A percentile compares a stretch with the other conserved stretches of the same genome.
These are phyloP conservation scores for Stephania japonica DNA, from an alignment of 164 flowering plant genomes.

Conservation along the genomic window DNA sequence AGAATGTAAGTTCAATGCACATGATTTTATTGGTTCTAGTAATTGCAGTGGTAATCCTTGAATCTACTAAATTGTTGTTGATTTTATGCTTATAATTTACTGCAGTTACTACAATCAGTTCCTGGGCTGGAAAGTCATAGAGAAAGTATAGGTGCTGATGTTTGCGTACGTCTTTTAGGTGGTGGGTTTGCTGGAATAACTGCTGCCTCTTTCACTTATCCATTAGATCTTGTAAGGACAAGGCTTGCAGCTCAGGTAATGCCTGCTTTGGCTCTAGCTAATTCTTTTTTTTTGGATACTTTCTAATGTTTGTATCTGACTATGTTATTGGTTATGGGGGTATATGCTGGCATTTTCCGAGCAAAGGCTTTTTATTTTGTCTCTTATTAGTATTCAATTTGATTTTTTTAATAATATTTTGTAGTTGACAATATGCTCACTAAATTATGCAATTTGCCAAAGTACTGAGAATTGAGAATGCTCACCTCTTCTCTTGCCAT, in stretches of 20 bases:
- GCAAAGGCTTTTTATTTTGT: not conserved
- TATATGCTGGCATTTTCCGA: not conserved
- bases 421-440: not conserved
- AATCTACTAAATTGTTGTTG: not conserved
- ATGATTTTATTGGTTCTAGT: not conserved
- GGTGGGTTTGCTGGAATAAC: constrained; percentile 88
- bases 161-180: constrained; percentile 53
- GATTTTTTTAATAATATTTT: too few relatives aligned
- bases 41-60: not conserved
- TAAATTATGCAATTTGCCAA: not conserved
- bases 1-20: constrained; percentile 36
- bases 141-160: constrained; percentile 32
- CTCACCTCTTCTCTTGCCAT: not conserved
- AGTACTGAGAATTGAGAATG: not conserved
- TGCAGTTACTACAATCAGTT: constrained; percentile 51
- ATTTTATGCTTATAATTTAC: not conserved
- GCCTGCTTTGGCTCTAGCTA: not conserved
- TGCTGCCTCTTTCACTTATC: constrained; percentile 75
- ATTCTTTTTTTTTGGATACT: not conserved
- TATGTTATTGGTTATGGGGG: too few relatives aligned
- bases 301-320: too few relatives aligned
- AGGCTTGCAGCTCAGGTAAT: constrained; percentile 87
- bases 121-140: constrained; percentile 37
- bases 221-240: constrained; percentile 83
- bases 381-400: not conserved